Evolutionary conservation across 78 protist species (phyloP).

Genomic region (Pelomyxa schiedti): DNA sequence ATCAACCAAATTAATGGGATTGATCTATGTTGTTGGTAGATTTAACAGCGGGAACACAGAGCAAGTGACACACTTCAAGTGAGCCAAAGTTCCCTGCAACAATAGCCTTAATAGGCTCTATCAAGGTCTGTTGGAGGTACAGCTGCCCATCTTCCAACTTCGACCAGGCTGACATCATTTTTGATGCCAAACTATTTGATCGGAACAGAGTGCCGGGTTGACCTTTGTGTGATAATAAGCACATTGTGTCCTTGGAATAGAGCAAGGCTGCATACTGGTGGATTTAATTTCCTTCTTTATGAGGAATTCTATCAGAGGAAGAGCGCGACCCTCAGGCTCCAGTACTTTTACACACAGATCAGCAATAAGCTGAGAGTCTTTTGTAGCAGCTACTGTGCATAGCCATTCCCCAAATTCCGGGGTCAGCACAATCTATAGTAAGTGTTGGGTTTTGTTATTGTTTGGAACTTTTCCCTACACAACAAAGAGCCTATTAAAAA

Average conservation of each 20-base stretch:
- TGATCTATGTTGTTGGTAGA: not conserved
- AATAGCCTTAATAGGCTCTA: not conserved
- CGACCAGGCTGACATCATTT: not conserved
- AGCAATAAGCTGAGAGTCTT: not conserved
- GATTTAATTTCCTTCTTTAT: not conserved
- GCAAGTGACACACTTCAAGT: not conserved
- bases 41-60: not conserved
- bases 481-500: no score
- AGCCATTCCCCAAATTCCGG: no score
- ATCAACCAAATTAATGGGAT: not conserved
- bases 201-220: not conserved
- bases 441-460: no score
- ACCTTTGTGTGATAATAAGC: no score
- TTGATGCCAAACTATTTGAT: not conserved
- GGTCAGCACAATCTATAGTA: no score
- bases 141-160: not conserved
- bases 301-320: not conserved
- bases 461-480: no score
- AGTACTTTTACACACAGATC: not conserved
- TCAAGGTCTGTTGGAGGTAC: not conserved
- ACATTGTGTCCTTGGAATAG: no score
- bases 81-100: not conserved
- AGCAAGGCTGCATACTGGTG: no score
- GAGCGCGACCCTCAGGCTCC: not conserved
- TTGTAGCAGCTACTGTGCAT: no score